Conservation (phyloP, 73 alveolate species). For the Paramecium sexaurelia region DNA sequence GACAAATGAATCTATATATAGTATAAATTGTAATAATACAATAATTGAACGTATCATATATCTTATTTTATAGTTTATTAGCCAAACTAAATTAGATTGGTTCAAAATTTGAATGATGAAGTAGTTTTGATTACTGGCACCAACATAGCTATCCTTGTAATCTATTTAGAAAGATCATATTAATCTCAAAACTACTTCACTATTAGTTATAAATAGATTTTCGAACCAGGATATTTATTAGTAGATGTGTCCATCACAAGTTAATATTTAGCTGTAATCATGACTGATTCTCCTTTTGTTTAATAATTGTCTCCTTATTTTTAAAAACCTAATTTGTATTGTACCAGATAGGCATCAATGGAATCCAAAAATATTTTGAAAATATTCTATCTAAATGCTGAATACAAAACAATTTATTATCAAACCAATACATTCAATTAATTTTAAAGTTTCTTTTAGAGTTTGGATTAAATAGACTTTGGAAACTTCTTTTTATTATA, state of each 20-base stretch:
- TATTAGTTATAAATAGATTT: neutral
- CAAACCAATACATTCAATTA: neutral
- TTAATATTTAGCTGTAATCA: neutral
- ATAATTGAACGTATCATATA: neutral
- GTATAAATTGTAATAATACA: neutral
- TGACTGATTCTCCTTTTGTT: neutral
- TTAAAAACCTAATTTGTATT: neutral
- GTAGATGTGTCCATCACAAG: neutral
- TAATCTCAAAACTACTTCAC: neutral
- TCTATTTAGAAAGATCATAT: neutral
- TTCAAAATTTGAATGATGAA: neutral
- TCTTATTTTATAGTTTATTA: neutral
- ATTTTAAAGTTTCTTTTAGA: neutral
- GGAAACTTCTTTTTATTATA: neutral
- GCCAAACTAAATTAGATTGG: neutral
- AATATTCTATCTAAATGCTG: neutral
- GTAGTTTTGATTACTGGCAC: neutral
- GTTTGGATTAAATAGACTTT: neutral
- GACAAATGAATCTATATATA: neutral
- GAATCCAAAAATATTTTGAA: neutral
- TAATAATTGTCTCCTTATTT: neutral
- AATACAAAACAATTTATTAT: neutral
- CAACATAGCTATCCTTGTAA: neutral
- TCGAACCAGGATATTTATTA: neutral
- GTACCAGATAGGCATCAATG: neutral